These are phyloP conservation scores for Crepidotus sp. DNA, from an alignment of 1,284 basidiomycete species.

Conservation along the genomic window DNA sequence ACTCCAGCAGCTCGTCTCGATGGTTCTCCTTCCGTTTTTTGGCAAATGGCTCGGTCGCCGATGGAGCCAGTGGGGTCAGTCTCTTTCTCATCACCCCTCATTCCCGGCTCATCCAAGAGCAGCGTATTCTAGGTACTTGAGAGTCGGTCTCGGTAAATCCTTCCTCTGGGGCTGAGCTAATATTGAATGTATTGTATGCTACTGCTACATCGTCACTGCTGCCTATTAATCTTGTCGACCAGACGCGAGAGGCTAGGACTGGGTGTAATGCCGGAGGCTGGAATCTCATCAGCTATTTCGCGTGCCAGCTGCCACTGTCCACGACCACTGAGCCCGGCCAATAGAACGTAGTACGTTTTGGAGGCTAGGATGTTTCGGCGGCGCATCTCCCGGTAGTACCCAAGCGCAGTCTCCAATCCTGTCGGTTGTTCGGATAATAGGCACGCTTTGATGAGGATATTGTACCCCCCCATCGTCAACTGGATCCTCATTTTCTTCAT, in stretches of 20 bases:
- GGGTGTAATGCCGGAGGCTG: conserved; percentile 29
- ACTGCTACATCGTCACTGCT: conserved; percentile 16
- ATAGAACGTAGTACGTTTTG: conserved; percentile 69
- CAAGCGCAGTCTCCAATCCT: conserved; percentile 46
- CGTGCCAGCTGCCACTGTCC: conserved; percentile 51
- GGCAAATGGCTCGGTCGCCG: conserved; percentile 84
- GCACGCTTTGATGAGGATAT: conserved; percentile 61
- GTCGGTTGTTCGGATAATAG: conserved; percentile 40
- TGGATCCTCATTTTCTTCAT: conserved; percentile 51
- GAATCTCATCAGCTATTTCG: conserved; percentile 54
- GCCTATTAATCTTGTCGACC: conserved; percentile 29
- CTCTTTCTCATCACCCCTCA: conserved; percentile 10
- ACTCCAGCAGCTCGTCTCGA: conserved; percentile 69
- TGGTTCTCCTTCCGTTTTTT: conserved; percentile 77
- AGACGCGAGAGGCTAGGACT: conserved; percentile 27
- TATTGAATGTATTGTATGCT: conserved; percentile 3
- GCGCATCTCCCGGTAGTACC: conserved; percentile 61
- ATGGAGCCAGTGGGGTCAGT: conserved; percentile 80
- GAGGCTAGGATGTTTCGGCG: conserved; percentile 39
- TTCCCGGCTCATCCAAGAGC: conserved; percentile 17
- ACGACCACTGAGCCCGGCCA: conserved; percentile 50
- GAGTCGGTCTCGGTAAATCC: conserved; percentile 54
- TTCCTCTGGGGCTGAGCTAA: conserved; percentile 49
- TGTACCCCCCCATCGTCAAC: conserved; percentile 59
- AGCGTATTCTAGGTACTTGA: conserved; percentile 69